Conservation (phyloP, 305 asterid genomes). For the Salvia sclarea region DNA sequence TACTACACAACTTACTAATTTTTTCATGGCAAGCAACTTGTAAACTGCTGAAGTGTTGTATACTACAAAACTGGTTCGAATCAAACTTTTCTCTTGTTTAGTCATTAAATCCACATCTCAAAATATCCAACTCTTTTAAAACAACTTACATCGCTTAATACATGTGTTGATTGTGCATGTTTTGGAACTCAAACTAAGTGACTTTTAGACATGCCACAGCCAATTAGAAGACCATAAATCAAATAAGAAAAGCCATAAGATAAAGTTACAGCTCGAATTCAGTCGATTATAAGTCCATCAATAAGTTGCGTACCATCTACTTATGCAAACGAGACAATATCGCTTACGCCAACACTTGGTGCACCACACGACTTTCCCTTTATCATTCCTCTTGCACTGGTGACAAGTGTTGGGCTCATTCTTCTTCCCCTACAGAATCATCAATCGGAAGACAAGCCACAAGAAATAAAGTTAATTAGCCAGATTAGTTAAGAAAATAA, state of each 20-base stretch:
- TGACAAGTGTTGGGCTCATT: constrained; percentile 55
- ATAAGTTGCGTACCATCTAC: constrained; percentile 48
- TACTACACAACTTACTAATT: neutral
- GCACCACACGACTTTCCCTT: constrained; percentile 70
- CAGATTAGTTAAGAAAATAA: constrained; percentile 14
- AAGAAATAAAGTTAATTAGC: constrained; percentile 12
- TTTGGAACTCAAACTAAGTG: constrained; percentile 18
- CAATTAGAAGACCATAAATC: constrained; percentile 14
- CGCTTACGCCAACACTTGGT: constrained; percentile 53
- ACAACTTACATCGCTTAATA: constrained; percentile 13
- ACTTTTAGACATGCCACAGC: constrained; percentile 2
- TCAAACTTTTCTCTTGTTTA: neutral
- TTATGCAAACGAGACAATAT: constrained; percentile 68
- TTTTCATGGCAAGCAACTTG: neutral
- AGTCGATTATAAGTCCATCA: neutral
- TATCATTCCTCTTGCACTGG: constrained; percentile 81
- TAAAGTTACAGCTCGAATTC: constrained; percentile 21
- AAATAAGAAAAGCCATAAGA: constrained; percentile 12
- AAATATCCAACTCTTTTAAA: neutral
- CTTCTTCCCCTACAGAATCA: constrained; percentile 45
- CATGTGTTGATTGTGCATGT: neutral
- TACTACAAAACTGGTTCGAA: constrained; percentile 11
- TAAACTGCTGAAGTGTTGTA: neutral
- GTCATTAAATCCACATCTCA: neutral
- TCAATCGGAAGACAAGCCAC: neutral